These are phyloP conservation scores for Fusarium xylarioides DNA, from an alignment of 2,329 filamentous ascomycete genomes.

Conservation along the genomic window DNA sequence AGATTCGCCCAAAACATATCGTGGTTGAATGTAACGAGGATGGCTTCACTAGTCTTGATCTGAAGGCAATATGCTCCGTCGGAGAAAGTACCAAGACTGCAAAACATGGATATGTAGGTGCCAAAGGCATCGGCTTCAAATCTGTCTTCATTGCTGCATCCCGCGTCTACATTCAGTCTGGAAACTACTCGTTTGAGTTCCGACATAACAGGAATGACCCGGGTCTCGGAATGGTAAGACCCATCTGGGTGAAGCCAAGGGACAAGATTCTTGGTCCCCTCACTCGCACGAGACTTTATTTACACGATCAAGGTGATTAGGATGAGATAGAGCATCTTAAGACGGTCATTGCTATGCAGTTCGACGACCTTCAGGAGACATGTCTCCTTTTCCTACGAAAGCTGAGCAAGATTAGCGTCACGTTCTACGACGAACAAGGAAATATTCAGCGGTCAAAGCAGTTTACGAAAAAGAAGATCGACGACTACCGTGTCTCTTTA, in stretches of 20 bases:
- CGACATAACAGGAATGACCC: slow-evolving; percentile 1
- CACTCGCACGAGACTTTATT: slow-evolving; percentile 21
- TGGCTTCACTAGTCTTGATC: slow-evolving; percentile 7
- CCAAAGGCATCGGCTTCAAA: slow-evolving; percentile 33
- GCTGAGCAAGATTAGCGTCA: slow-evolving; percentile 1
- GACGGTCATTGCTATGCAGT: slow-evolving; percentile 2
- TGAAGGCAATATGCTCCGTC: slow-evolving; percentile 26
- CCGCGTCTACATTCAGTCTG: slow-evolving; percentile 26
- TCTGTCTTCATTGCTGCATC: slow-evolving; percentile 25
- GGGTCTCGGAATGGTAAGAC: slow-evolving; percentile 21
- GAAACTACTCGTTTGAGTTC: slow-evolving; percentile 32
- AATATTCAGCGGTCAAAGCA: neutral
- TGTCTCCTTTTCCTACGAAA: slow-evolving; percentile 27
- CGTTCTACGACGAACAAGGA: neutral
- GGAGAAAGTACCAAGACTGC: slow-evolving; percentile 25
- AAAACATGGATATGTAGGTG: slow-evolving; percentile 27
- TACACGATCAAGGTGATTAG: slow-evolving; percentile 16
- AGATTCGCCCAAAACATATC: slow-evolving; percentile 18
- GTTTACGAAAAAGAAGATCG: slow-evolving; percentile 5
- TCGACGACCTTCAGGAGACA: slow-evolving; percentile 4
- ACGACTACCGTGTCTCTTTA: slow-evolving; percentile 1
- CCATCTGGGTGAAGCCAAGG: slow-evolving; percentile 9
- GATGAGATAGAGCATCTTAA: neutral
- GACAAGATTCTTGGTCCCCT: neutral
- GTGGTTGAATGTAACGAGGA: slow-evolving; percentile 35